These are phyloP conservation scores for Pinguiococcus pyrenoidosus DNA, from an alignment of 108 stramenopile genomes.

Conservation along the genomic window DNA sequence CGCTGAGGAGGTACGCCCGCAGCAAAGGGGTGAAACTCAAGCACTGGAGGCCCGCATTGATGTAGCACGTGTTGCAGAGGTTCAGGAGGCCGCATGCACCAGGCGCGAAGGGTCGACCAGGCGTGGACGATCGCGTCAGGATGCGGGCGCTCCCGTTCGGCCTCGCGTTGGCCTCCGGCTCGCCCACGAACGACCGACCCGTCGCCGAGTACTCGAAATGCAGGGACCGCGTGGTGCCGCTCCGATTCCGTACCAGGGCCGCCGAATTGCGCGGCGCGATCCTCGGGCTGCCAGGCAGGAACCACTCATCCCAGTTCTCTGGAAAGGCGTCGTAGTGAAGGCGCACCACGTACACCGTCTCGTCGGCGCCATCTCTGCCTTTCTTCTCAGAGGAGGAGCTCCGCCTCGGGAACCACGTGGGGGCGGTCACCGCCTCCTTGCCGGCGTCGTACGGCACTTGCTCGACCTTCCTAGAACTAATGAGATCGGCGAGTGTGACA, in stretches of 20 bases:
- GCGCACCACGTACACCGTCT: background rate
- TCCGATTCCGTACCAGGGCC: too few relatives aligned
- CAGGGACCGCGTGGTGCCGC: too few relatives aligned
- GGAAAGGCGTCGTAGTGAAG: background rate
- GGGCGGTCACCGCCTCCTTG: too few relatives aligned
- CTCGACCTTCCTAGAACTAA: too few relatives aligned
- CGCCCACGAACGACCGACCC: background rate
- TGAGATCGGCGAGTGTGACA: too few relatives aligned
- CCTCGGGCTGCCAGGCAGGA: background rate
- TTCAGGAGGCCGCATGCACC: constrained; percentile 18
- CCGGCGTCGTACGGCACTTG: too few relatives aligned
- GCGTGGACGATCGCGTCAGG: background rate
- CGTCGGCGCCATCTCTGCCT: background rate
- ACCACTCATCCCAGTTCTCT: background rate
- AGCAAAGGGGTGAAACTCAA: constrained; percentile 71
- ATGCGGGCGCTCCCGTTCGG: background rate
- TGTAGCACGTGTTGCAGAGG: constrained; percentile 79
- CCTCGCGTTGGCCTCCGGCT: background rate
- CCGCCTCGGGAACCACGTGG: too few relatives aligned
- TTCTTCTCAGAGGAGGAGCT: background rate
- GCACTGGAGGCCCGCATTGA: constrained; percentile 82
- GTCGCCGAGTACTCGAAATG: background rate
- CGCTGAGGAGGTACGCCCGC: constrained; percentile 64
- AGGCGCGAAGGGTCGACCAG: background rate
- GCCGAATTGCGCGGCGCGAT: background rate